These are phyloP conservation scores for Sherardia arvensis DNA, from an alignment of 257 asterid genomes.

Conservation along the genomic window DNA sequence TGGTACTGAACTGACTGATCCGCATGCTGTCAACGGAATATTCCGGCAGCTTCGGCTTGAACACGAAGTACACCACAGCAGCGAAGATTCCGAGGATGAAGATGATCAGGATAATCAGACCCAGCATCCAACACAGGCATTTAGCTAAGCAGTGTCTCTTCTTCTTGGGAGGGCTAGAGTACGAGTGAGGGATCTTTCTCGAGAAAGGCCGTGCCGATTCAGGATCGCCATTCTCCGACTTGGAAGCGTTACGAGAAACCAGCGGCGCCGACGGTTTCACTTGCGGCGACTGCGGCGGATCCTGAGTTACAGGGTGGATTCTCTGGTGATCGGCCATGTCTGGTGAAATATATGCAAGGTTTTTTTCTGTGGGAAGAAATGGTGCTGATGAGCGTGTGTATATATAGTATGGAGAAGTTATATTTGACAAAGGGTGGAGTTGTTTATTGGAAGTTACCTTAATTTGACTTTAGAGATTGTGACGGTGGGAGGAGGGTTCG, in stretches of 20 bases:
- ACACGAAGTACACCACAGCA: conserved; percentile 55
- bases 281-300: conserved; percentile 26
- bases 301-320: conserved; percentile 62
- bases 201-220: conserved; percentile 21
- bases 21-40: conserved; percentile 70
- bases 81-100: conserved; percentile 44
- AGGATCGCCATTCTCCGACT: conserved; percentile 81
- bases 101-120: conserved; percentile 29
- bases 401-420: not conserved
- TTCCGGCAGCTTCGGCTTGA: conserved; percentile 62
- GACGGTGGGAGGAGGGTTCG: conserved; percentile 1
- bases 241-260: conserved; percentile 38
- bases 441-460: conserved; percentile 8
- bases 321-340: conserved; percentile 70
- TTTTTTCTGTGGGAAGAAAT: not conserved
- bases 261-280: conserved; percentile 57
- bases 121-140: conserved; percentile 65
- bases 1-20: conserved; percentile 39
- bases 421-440: not conserved
- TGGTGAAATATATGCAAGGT: not conserved
- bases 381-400: no score
- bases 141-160: conserved; percentile 41
- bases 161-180: conserved; percentile 30
- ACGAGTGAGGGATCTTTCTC: conserved; percentile 32
- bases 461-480: conserved; percentile 5